A percentile compares a stretch with the other conserved stretches of the same genome.
Conservation (phyloP, 2,329 filamentous ascomycete genomes). For the Lomentospora prolificans region DNA sequence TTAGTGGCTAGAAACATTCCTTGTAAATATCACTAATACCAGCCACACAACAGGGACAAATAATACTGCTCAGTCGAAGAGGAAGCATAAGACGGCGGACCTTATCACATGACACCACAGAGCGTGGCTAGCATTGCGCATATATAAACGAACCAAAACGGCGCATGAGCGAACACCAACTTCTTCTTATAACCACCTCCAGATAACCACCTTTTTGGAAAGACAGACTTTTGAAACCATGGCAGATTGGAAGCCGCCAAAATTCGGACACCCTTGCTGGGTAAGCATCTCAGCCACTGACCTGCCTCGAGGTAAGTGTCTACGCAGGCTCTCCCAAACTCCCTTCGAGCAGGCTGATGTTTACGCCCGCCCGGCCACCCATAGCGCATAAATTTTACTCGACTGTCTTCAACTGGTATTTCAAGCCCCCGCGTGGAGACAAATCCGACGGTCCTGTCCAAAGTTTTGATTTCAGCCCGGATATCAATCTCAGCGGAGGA, state of each 20-base stretch:
- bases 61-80: too few relatives aligned
- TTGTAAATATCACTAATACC: too few relatives aligned
- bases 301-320: conserved; percentile 16
- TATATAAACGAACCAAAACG: too few relatives aligned
- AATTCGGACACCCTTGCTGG: conserved; percentile 19
- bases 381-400: conserved; percentile 20
- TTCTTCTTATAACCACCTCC: too few relatives aligned
- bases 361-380: not conserved
- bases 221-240: too few relatives aligned
- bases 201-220: too few relatives aligned
- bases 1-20: too few relatives aligned
- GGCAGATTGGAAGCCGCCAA: conserved; percentile 20
- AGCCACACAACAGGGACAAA: too few relatives aligned
- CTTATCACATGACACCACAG: too few relatives aligned
- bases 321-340: not conserved
- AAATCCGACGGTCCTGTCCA: conserved; percentile 12
- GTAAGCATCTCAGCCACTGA: conserved; percentile 19
- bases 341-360: not conserved
- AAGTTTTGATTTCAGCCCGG: conserved; percentile 21
- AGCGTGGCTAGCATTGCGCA: too few relatives aligned
- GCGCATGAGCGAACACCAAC: too few relatives aligned
- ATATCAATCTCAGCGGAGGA: conserved; percentile 18
- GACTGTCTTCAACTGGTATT: conserved; percentile 18
- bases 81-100: too few relatives aligned
- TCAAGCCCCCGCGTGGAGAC: conserved; percentile 12